phyloP scores from a whole-genome alignment of 108 stramenopile genomes.

The Skeletonema costatum region DNA sequence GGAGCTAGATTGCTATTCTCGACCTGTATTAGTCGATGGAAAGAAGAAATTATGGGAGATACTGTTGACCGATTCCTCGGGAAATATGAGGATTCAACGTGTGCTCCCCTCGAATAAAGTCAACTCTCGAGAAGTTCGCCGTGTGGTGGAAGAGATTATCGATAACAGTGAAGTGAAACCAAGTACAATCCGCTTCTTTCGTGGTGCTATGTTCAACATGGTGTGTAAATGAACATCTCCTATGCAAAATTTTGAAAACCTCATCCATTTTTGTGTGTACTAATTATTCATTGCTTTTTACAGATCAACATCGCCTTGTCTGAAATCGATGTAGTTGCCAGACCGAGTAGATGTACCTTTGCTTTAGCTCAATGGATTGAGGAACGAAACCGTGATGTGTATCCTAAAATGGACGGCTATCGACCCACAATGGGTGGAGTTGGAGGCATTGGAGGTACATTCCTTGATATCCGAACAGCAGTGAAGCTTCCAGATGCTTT shows the following conservation, averaged over 20 bases:
- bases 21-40: slow-evolving; percentile 82
- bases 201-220: slow-evolving; percentile 99
- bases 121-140: slow-evolving; percentile 89
- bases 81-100: slow-evolving; percentile 70
- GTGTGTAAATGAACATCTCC: slow-evolving; percentile 33
- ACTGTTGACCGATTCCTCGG: slow-evolving; percentile 88
- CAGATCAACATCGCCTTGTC: slow-evolving; percentile 84
- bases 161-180: slow-evolving; percentile 79
- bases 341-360: slow-evolving; percentile 91
- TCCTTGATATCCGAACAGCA: slow-evolving; percentile 88
- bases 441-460: slow-evolving; percentile 58
- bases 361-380: slow-evolving; percentile 92
- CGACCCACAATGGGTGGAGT: slow-evolving; percentile 63
- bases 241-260: not conserved
- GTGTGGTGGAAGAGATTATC: slow-evolving; percentile 83
- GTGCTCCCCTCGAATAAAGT: slow-evolving; percentile 84
- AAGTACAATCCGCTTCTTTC: slow-evolving; percentile 90
- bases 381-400: slow-evolving; percentile 83
- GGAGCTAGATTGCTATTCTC: slow-evolving; percentile 93
- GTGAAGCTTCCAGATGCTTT: slow-evolving; percentile 92
- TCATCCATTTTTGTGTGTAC: not conserved
- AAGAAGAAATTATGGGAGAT: slow-evolving; percentile 97
- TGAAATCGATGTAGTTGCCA: slow-evolving; percentile 80
- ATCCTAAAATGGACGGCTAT: slow-evolving; percentile 89
- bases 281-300: not conserved